A percentile compares a stretch with the other conserved stretches of the same genome.
Conservation (phyloP, 768 basidiomycete species). For the Boletus rubescentipes region DNA sequence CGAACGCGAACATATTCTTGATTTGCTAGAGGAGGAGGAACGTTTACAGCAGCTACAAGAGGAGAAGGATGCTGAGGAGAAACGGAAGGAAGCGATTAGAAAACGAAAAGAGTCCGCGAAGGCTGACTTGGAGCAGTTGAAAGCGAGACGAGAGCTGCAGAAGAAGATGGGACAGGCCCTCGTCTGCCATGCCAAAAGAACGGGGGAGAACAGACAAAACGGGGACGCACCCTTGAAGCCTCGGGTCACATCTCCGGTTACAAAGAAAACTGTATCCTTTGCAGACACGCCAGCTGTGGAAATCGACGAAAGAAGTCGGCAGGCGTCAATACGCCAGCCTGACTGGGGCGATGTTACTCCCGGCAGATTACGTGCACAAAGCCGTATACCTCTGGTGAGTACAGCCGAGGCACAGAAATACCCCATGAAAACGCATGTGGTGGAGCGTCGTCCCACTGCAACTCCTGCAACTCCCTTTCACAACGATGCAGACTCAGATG, state of each 20-base stretch:
- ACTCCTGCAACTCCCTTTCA: slow-evolving; percentile 11
- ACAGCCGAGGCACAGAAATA: slow-evolving; percentile 33
- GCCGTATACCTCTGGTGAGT: slow-evolving; percentile 36
- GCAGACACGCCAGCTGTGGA: slow-evolving; percentile 39
- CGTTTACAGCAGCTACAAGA: slow-evolving; percentile 42
- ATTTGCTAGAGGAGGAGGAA: slow-evolving; percentile 73
- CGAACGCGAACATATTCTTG: slow-evolving; percentile 65
- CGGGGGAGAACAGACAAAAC: slow-evolving; percentile 33
- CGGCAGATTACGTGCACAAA: slow-evolving; percentile 44
- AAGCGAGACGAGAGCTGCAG: slow-evolving; percentile 51
- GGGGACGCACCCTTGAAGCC: slow-evolving; percentile 28
- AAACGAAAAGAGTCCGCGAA: slow-evolving; percentile 50
- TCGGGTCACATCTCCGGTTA: slow-evolving; percentile 31
- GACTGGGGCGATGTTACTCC: slow-evolving; percentile 59
- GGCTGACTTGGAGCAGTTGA: slow-evolving; percentile 40
- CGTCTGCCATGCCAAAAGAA: slow-evolving; percentile 41
- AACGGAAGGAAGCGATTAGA: slow-evolving; percentile 46
- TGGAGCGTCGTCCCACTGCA: slow-evolving; percentile 55
- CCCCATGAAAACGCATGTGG: slow-evolving; percentile 68
- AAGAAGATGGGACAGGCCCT: slow-evolving; percentile 79
- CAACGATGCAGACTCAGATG: slow-evolving; percentile 57
- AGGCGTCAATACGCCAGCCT: slow-evolving; percentile 8
- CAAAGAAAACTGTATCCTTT: slow-evolving; percentile 68
- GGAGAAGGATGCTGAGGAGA: slow-evolving; percentile 40
- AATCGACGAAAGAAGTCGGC: slow-evolving; percentile 16